These are phyloP conservation scores for Cadophora luteo-olivacea DNA, from an alignment of 2,329 filamentous ascomycete genomes.

Conservation along the genomic window DNA sequence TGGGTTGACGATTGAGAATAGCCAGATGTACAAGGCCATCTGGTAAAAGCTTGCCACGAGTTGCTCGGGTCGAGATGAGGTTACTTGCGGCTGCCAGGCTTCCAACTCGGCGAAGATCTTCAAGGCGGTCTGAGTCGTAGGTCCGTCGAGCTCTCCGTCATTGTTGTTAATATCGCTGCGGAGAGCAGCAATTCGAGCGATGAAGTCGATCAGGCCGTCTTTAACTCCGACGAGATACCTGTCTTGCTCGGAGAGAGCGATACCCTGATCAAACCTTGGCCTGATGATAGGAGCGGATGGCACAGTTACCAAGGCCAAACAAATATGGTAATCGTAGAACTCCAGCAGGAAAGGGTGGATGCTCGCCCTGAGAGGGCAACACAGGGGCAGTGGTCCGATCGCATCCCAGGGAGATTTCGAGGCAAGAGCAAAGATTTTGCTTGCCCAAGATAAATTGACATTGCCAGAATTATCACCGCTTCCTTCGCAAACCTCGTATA, in stretches of 20 bases:
- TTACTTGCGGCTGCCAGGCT: constrained; percentile 25
- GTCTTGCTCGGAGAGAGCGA: constrained; percentile 12
- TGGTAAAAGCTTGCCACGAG: constrained; percentile 30
- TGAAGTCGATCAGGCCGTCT: constrained; percentile 33
- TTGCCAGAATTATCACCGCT: constrained; percentile 26
- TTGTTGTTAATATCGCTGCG: constrained; percentile 24
- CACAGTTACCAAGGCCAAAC: constrained; percentile 33
- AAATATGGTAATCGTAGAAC: constrained; percentile 37
- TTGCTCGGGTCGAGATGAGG: constrained; percentile 13
- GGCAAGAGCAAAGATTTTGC: constrained; percentile 25
- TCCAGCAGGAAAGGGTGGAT: constrained; percentile 37
- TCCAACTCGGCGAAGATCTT: constrained; percentile 33
- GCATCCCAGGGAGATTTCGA: neutral
- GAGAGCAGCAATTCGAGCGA: constrained; percentile 31
- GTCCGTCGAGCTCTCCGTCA: constrained; percentile 6
- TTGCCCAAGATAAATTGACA: constrained; percentile 30
- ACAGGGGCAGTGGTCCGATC: neutral
- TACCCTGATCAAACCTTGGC: constrained; percentile 19
- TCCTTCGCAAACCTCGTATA: constrained; percentile 36
- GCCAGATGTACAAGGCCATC: constrained; percentile 35
- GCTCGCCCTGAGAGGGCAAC: constrained; percentile 19
- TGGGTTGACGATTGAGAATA: constrained; percentile 33
- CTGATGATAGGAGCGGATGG: constrained; percentile 10
- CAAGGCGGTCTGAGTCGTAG: constrained; percentile 24
- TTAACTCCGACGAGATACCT: constrained; percentile 29